phyloP scores from a whole-genome alignment of 139 green algal genomes.

The Coelastrella sp. region DNA sequence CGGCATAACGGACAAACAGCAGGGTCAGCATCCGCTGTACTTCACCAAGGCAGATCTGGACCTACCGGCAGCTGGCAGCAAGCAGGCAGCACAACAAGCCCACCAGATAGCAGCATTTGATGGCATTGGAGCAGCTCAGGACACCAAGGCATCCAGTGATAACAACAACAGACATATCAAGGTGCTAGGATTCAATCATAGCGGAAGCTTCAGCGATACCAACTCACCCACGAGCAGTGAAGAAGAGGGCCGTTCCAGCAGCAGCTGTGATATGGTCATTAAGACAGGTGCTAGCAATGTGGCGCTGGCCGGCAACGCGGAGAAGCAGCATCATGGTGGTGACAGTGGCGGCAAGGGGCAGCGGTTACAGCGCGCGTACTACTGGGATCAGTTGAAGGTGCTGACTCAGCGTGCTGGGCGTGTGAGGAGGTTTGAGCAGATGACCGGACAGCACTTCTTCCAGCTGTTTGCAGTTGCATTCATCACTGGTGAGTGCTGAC shows the following conservation, averaged over 20 bases:
- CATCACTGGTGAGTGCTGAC: slow-evolving; percentile 45
- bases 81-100: not conserved
- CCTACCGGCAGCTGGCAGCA: not conserved
- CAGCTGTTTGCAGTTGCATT: slow-evolving; percentile 46
- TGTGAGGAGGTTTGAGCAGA: slow-evolving; percentile 76
- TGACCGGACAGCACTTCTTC: slow-evolving; percentile 60
- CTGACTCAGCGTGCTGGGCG: slow-evolving; percentile 46
- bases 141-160: not conserved
- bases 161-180: not conserved
- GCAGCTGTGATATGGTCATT: not conserved
- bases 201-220: not conserved
- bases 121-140: not conserved
- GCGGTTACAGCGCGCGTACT: not conserved
- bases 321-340: not conserved
- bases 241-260: not conserved
- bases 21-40: not conserved
- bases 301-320: not conserved
- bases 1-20: not conserved
- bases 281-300: not conserved
- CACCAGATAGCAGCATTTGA: not conserved
- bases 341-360: not conserved
- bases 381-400: slow-evolving; percentile 28
- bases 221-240: not conserved
- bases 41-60: not conserved
- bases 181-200: not conserved